These are phyloP conservation scores for Penicillium sp. DNA, from an alignment of 2,329 filamentous ascomycete genomes.

Conservation along the genomic window DNA sequence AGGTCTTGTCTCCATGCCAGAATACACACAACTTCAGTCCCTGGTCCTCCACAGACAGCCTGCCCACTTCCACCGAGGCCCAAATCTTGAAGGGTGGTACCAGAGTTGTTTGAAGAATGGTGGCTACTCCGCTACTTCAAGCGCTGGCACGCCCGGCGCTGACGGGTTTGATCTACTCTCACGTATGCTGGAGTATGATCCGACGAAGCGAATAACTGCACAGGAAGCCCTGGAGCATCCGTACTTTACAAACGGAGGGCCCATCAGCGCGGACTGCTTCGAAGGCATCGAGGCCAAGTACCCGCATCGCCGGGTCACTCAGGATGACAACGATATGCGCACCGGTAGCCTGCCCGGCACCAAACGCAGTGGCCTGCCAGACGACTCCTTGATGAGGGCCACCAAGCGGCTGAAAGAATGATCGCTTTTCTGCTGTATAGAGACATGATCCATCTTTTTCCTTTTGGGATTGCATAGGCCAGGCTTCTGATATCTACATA, in stretches of 20 bases:
- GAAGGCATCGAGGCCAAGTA: slow-evolving; percentile 85
- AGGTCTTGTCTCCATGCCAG: slow-evolving; percentile 75
- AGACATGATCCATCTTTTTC: background rate
- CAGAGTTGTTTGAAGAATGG: slow-evolving; percentile 63
- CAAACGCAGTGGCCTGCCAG: slow-evolving; percentile 78
- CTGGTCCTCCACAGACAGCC: slow-evolving; percentile 43
- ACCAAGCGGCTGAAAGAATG: slow-evolving; percentile 53
- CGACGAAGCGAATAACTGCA: slow-evolving; percentile 79
- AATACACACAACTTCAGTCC: slow-evolving; percentile 67
- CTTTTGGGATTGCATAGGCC: background rate
- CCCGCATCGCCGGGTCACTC: slow-evolving; percentile 80
- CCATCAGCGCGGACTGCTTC: slow-evolving; percentile 78
- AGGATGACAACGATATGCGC: slow-evolving; percentile 95
- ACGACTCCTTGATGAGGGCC: slow-evolving; percentile 65
- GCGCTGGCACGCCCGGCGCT: slow-evolving; percentile 57
- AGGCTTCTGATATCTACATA: background rate
- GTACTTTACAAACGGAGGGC: slow-evolving; percentile 71
- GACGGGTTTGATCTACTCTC: slow-evolving; percentile 81
- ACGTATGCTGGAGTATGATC: slow-evolving; percentile 86
- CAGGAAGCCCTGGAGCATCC: slow-evolving; percentile 83
- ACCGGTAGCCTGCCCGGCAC: slow-evolving; percentile 84
- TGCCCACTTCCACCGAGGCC: slow-evolving; percentile 50
- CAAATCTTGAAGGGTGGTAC: slow-evolving; percentile 74
- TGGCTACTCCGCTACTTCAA: slow-evolving; percentile 48
- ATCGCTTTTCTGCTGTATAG: slow-evolving; percentile 7